A percentile compares a stretch with the other conserved stretches of the same genome.
phyloP scores from a whole-genome alignment of 2,329 filamentous ascomycete genomes.

The Pseudogymnoascus sp. region DNA sequence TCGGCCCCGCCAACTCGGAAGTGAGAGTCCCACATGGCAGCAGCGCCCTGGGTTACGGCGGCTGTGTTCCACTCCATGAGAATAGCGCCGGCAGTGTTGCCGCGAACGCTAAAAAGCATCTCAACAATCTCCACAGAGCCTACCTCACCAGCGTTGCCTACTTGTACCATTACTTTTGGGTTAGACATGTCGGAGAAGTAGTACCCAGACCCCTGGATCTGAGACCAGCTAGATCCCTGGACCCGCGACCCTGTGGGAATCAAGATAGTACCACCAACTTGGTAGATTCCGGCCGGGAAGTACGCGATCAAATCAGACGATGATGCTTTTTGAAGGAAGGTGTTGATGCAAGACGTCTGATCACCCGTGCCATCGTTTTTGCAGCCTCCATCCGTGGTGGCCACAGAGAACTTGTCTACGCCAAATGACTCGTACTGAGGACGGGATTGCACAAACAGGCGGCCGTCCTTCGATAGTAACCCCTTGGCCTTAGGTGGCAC shows the following conservation, averaged over 20 bases:
- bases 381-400: slow-evolving; percentile 43
- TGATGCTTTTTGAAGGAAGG: slow-evolving; percentile 31
- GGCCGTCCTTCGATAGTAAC: slow-evolving; percentile 35
- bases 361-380: slow-evolving; percentile 51
- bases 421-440: slow-evolving; percentile 43
- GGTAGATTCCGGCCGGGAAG: slow-evolving; percentile 50
- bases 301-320: slow-evolving; percentile 42
- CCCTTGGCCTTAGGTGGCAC: slow-evolving; percentile 34
- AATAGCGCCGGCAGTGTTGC: slow-evolving; percentile 51
- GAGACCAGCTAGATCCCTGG: slow-evolving; percentile 37
- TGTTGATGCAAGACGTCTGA: slow-evolving; percentile 47
- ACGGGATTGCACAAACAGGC: slow-evolving; percentile 45
- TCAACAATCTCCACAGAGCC: slow-evolving; percentile 55
- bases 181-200: slow-evolving; percentile 43
- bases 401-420: slow-evolving; percentile 34
- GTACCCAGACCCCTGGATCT: slow-evolving; percentile 29
- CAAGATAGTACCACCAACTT: slow-evolving; percentile 38
- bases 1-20: slow-evolving; percentile 35
- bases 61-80: slow-evolving; percentile 57
- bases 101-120: slow-evolving; percentile 51
- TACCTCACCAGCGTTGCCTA: slow-evolving; percentile 48
- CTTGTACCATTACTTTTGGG: slow-evolving; percentile 50
- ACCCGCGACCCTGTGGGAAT: slow-evolving; percentile 36
- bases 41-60: slow-evolving; percentile 33
- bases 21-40: slow-evolving; percentile 39